Percentiles rank a stretch among this genome's conserved stretches.
phyloP scores from a whole-genome alignment of 805 yeast genomes.

The Maudiozyma bulderi region DNA sequence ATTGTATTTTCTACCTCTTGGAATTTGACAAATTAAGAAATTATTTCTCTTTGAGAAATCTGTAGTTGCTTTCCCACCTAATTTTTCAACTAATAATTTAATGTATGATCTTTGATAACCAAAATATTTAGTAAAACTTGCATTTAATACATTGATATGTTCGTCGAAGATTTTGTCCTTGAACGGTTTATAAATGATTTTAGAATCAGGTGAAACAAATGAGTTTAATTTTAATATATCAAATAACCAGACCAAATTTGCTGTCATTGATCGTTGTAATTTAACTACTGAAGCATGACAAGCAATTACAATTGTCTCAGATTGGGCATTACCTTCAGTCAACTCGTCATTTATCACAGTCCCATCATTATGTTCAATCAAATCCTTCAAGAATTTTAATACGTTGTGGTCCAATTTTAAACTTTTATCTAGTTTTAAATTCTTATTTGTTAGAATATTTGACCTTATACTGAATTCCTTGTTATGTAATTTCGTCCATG shows the following conservation, averaged over 20 bases:
- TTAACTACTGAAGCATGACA: not conserved
- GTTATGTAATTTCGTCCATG: not conserved
- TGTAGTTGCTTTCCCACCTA: slow-evolving; percentile 72
- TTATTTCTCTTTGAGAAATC: slow-evolving; percentile 54
- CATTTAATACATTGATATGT: slow-evolving; percentile 33
- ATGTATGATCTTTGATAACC: slow-evolving; percentile 77
- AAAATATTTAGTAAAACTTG: slow-evolving; percentile 68
- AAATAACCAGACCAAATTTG: slow-evolving; percentile 68
- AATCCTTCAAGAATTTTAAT: not conserved
- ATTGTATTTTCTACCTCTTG: slow-evolving; percentile 62
- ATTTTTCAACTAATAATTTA: slow-evolving; percentile 45
- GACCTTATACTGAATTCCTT: not conserved
- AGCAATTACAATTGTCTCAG: not conserved
- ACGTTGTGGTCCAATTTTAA: not conserved
- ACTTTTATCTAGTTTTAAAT: not conserved
- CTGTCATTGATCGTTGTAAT: slow-evolving; percentile 31
- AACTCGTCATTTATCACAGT: not conserved
- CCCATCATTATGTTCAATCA: not conserved
- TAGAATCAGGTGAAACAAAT: slow-evolving; percentile 46
- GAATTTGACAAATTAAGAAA: slow-evolving; percentile 56
- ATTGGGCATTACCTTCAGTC: not conserved
- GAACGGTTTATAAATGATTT: slow-evolving; percentile 63
- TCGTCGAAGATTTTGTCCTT: slow-evolving; percentile 40
- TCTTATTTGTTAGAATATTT: not conserved
- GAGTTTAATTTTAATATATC: slow-evolving; percentile 45